Conservation (phyloP, 805 yeast species). For the Suhomyces sp. region DNA sequence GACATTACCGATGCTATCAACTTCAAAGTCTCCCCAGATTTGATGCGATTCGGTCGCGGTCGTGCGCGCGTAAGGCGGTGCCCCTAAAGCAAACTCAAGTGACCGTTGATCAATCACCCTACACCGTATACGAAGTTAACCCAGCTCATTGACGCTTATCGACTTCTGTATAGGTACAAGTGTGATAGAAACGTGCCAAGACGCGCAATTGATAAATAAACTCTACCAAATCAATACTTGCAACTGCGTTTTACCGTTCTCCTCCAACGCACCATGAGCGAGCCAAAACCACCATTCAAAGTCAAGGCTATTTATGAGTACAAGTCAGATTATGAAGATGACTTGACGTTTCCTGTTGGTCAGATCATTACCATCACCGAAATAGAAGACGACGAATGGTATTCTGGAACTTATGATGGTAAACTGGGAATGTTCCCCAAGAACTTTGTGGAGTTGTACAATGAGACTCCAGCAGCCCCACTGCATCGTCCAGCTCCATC, state of each 20-base stretch:
- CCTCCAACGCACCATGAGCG: constrained; percentile 12
- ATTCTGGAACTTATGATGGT: constrained; percentile 65
- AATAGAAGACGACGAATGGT: constrained; percentile 92
- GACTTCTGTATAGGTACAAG: background rate
- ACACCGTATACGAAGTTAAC: background rate
- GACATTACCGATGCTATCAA: background rate
- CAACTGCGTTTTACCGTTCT: background rate
- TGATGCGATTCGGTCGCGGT: background rate
- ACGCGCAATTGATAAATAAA: background rate
- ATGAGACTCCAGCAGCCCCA: constrained; percentile 4
- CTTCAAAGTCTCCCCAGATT: background rate
- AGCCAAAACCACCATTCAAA: constrained; percentile 50
- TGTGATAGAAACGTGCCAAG: background rate
- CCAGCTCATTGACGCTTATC: background rate
- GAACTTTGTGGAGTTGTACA: constrained; percentile 61
- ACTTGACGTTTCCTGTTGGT: constrained; percentile 65
- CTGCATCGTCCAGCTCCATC: constrained; percentile 6
- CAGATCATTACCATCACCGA: constrained; percentile 71
- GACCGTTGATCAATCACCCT: background rate
- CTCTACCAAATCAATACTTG: background rate
- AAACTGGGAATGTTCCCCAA: constrained; percentile 82
- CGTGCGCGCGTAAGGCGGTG: background rate
- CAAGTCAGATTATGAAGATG: constrained; percentile 67
- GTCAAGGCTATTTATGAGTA: constrained; percentile 70
- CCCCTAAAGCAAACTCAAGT: constrained; percentile 4